These are phyloP conservation scores for Hermanozyma aechmeae DNA, from an alignment of 805 yeast species.

Conservation along the genomic window DNA sequence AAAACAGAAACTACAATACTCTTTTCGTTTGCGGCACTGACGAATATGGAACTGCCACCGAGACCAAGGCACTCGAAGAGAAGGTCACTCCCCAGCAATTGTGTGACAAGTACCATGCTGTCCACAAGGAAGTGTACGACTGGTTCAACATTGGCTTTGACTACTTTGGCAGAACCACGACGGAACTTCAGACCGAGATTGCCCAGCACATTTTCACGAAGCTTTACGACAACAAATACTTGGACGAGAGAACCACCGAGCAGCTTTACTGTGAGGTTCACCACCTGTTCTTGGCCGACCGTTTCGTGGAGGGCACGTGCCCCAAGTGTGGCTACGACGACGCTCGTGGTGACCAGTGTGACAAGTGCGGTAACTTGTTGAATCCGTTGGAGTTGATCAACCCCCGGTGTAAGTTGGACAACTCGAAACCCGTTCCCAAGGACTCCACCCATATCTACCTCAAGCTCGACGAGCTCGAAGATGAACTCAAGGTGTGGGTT, in stretches of 20 bases:
- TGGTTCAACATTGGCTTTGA: conserved; percentile 97
- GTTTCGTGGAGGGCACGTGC: conserved; percentile 96
- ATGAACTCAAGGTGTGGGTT: conserved; percentile 65
- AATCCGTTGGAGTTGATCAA: conserved; percentile 89
- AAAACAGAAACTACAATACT: conserved; percentile 80
- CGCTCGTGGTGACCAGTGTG: conserved; percentile 99
- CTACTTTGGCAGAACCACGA: conserved; percentile 93
- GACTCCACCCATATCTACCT: conserved; percentile 82
- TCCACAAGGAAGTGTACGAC: conserved; percentile 85
- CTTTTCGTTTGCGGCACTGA: conserved; percentile 94
- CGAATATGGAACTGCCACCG: conserved; percentile 99
- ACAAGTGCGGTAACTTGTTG: conserved; percentile 82
- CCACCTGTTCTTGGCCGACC: conserved; percentile 86
- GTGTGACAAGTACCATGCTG: conserved; percentile 81
- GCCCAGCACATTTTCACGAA: conserved; percentile 88
- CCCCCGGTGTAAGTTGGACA: conserved; percentile 93
- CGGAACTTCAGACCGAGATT: conserved; percentile 82
- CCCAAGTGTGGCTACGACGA: conserved; percentile 92
- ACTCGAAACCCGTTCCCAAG: conserved; percentile 68
- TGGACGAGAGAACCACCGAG: conserved; percentile 81
- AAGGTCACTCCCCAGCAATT: conserved; percentile 78
- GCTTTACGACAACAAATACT: conserved; percentile 62
- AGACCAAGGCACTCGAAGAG: conserved; percentile 95
- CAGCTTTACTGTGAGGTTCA: conserved; percentile 91
- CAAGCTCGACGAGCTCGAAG: conserved; percentile 76